Conservation (phyloP, 441 rosid species). For the Melastoma candidum region DNA sequence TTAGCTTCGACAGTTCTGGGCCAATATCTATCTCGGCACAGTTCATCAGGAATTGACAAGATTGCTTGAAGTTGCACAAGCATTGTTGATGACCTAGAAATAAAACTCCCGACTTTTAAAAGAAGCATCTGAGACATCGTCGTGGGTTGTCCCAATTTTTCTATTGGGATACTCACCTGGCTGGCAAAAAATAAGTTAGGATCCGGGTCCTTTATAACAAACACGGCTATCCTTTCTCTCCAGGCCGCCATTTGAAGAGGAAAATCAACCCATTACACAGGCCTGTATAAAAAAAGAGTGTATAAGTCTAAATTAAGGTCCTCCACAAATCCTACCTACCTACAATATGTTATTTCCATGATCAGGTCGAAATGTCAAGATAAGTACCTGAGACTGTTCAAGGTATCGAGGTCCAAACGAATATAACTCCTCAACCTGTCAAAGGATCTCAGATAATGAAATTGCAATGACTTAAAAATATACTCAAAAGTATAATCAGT, state of each 20-base stretch:
- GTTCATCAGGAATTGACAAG: conserved; percentile 80
- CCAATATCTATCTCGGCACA: conserved; percentile 84
- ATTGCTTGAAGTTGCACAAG: conserved; percentile 99
- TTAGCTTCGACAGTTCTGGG: conserved; percentile 64
- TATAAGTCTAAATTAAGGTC: not conserved
- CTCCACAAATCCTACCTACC: not conserved
- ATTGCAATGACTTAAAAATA: too few relatives aligned
- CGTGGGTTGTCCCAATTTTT: not conserved
- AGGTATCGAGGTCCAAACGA: conserved; percentile 86
- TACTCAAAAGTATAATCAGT: not conserved
- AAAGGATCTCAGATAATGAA: conserved; percentile 5
- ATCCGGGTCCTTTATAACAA: conserved; percentile 65
- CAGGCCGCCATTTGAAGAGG: conserved; percentile 97
- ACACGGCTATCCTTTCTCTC: conserved; percentile 77
- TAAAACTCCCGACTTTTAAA: too few relatives aligned
- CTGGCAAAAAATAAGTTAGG: conserved; percentile 81
- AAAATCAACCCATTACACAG: conserved; percentile 84
- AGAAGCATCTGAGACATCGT: too few relatives aligned
- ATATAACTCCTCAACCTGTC: conserved; percentile 91
- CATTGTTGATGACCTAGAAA: conserved; percentile 71
- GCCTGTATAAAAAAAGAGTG: conserved; percentile 34
- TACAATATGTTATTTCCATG: not conserved
- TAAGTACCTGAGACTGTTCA: conserved; percentile 66
- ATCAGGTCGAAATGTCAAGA: conserved; percentile 6
- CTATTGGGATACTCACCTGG: conserved; percentile 40